Evolutionary conservation across 495 filamentous ascomycete species (phyloP).

Genomic region (Podospora pseudopauciseta): DNA sequence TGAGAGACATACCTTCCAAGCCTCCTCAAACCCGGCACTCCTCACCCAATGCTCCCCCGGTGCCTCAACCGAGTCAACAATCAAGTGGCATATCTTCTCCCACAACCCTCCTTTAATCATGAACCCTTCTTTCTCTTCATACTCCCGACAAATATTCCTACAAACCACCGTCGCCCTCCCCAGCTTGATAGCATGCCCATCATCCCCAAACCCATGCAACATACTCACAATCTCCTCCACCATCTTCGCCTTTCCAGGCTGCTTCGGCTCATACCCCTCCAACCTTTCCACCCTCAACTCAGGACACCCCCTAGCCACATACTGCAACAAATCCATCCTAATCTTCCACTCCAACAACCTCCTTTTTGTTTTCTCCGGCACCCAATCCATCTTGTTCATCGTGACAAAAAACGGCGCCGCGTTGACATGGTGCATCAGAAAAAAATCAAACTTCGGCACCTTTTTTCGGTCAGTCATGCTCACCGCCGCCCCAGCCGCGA

Average conservation of each 20-base stretch:
- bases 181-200: conserved; percentile 76
- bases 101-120: conserved; percentile 63
- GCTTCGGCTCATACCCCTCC: conserved; percentile 45
- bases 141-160: conserved; percentile 28
- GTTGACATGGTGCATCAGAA: conserved; percentile 59
- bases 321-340: conserved; percentile 63
- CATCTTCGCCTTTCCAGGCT: neutral
- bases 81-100: conserved; percentile 64
- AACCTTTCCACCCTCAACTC: conserved; percentile 55
- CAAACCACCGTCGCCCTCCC: conserved; percentile 58
- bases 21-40: conserved; percentile 53
- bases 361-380: conserved; percentile 47
- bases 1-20: conserved; percentile 46
- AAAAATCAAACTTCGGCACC: conserved; percentile 74
- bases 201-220: conserved; percentile 56
- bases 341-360: conserved; percentile 75
- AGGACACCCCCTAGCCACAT: conserved; percentile 57
- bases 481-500: conserved; percentile 54
- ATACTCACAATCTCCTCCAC: conserved; percentile 50
- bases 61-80: conserved; percentile 53
- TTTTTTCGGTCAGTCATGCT: conserved; percentile 56
- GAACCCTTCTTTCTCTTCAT: conserved; percentile 42
- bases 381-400: conserved; percentile 40
- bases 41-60: conserved; percentile 50
- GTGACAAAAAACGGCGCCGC: conserved; percentile 37